Evolutionary conservation across 2,329 filamentous ascomycete species (phyloP), one percentile per base, ranked within the genome.

Genomic region (Moelleriella libera): DNA sequence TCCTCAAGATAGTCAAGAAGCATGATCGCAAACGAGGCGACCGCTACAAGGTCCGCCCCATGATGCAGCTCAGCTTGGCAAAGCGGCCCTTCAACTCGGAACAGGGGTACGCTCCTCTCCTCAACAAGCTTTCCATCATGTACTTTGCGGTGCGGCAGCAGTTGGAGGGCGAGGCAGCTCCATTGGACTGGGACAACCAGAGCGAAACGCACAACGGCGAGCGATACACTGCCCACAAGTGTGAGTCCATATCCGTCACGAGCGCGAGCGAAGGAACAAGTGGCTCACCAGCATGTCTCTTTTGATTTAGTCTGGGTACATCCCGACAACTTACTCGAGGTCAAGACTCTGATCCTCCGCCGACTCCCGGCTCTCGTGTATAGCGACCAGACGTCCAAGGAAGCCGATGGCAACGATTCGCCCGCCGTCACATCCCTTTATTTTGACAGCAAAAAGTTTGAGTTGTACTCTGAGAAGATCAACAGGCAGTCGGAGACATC

Each of bases 1-100:
- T 97, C 67, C 76, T 96, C 61, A 98, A 98, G 74, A 94, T 94
- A 44, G 88, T 88, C 48, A 98, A 98, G 80, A 98, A 98, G 70
- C 92, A 98, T 67, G 92, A 98, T 67, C 85, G 92, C 55, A 94
- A 90, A 69, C 78, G 90, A 54, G 89, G 89, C 48, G 76, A 81
- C 54, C 76, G 81, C 47, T 97, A 97, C 71, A 87, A 83, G 63
- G 85, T 97, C 55, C 81, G 88, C 29, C 89, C 92, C 30, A 82
- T 97, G 70, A 82, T 97, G 67, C 86, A 95, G 68, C 83, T 95
- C 57, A 85, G 86, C 57, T 69, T 98, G 58, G 80, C 86, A n/a
- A 80, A 88, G 54, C 75, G 89, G 51, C 88, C 90, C 10, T 94
- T 98, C 74, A 95, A 97, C 68, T 90, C 87, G 49, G 92, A 97